A percentile compares a stretch with the other conserved stretches of the same genome.
These are phyloP conservation scores for Kazachstania bromeliacearum DNA, from an alignment of 805 yeast species.

Conservation along the genomic window DNA sequence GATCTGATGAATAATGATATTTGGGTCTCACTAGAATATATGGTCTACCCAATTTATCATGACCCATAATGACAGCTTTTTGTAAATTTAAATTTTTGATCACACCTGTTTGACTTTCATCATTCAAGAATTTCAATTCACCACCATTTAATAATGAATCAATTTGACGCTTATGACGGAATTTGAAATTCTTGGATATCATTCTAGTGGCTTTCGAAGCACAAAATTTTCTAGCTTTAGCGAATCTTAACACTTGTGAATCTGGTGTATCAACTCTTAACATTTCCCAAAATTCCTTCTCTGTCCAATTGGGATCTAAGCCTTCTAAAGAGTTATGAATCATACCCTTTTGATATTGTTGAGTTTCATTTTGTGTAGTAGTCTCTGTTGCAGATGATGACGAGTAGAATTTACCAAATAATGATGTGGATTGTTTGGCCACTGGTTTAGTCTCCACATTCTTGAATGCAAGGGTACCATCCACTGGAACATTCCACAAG, in stretches of 20 bases:
- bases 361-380: constrained; percentile 8
- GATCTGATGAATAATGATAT: constrained; percentile 60
- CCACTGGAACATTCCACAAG: constrained; percentile 44
- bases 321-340: constrained; percentile 43
- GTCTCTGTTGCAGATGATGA: constrained; percentile 5
- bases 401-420: constrained; percentile 6
- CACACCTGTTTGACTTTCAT: constrained; percentile 35
- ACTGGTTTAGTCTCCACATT: constrained; percentile 2
- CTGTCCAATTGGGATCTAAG: constrained; percentile 42
- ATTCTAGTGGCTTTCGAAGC: constrained; percentile 57
- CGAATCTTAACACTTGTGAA: constrained; percentile 60
- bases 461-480: constrained; percentile 19
- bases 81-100: constrained; percentile 40
- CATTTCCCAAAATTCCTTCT: constrained; percentile 47
- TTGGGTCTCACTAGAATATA: constrained; percentile 73
- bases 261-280: constrained; percentile 76
- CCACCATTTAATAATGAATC: constrained; percentile 60
- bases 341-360: constrained; percentile 28
- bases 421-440: constrained; percentile 2
- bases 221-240: constrained; percentile 84
- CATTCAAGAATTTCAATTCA: constrained; percentile 51
- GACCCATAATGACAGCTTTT: constrained; percentile 68
- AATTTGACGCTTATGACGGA: constrained; percentile 63
- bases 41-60: constrained; percentile 67
- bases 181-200: constrained; percentile 62